Conservation (phyloP, 352 stramenopile genomes). For the Phytophthora multivora region DNA sequence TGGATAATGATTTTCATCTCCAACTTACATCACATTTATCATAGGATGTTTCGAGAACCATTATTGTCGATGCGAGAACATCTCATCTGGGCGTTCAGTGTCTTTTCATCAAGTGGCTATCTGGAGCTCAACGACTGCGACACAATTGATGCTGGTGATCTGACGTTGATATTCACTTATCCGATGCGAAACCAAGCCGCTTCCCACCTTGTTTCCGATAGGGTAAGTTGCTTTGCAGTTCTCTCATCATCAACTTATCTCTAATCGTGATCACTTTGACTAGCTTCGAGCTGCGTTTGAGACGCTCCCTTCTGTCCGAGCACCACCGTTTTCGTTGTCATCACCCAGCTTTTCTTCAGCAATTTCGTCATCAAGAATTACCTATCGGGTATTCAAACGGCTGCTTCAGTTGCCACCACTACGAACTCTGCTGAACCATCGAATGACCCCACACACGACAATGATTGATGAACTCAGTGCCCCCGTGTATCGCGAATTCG, state of each 20-base stretch:
- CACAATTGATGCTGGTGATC: slow-evolving; percentile 41
- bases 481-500: slow-evolving; percentile 54
- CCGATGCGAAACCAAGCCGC: slow-evolving; percentile 52
- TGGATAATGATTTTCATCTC: neutral
- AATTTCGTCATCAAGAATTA: slow-evolving; percentile 44
- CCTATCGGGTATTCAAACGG: slow-evolving; percentile 45
- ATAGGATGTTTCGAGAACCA: slow-evolving; percentile 62
- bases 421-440: slow-evolving; percentile 43
- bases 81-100: slow-evolving; percentile 58
- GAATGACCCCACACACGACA: slow-evolving; percentile 46
- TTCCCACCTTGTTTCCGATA: slow-evolving; percentile 55
- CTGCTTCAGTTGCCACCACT: slow-evolving; percentile 53
- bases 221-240: slow-evolving; percentile 28
- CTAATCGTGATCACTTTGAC: neutral
- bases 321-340: slow-evolving; percentile 16
- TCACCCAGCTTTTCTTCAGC: slow-evolving; percentile 23
- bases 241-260: neutral
- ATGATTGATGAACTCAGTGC: slow-evolving; percentile 62
- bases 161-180: slow-evolving; percentile 62
- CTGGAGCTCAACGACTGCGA: slow-evolving; percentile 47
- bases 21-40: neutral
- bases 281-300: slow-evolving; percentile 57
- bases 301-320: slow-evolving; percentile 37
- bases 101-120: slow-evolving; percentile 58
- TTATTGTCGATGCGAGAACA: slow-evolving; percentile 59